Base-by-base conservation (phyloP, 331 rosid species). In the Erythrophleum ivorense region DNA sequence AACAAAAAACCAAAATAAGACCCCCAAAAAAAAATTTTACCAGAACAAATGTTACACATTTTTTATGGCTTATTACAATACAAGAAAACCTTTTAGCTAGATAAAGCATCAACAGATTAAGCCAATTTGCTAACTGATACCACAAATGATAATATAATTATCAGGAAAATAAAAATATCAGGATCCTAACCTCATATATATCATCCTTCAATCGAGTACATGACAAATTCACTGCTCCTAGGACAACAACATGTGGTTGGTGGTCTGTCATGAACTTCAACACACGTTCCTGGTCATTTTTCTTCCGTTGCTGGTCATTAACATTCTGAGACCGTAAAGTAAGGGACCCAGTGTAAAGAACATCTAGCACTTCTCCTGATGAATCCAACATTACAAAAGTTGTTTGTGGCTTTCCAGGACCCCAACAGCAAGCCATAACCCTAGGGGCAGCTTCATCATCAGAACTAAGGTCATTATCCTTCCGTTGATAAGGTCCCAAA, bases 341-440 rank as follows among this genome's bases (percentile, higher is more conserved):
- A 77, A 96, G 98, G 24, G 98, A 91, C 67, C 97, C 92, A 48
- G 97, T 87, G 82, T 94, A 91, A 72, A 93, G 98, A 81, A 96
- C 98, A 83, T 96, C 99, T 53, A 94, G 84, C 80, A 96, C 92
- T 88, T 96, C 99, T 45, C 99, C 99, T 0, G 97, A 88, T 59
- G 99, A 92, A 86, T 96, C 99, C 80, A 96, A 80, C 99, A 96
- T 96, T 16, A 92, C 97, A 88, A 96, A 96, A 82, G 98, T 96
- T 71, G 99, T 96, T 53, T 88, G 93, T 40, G 99, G 98, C 85
- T 96, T 96, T 79, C 98, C 98, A 71, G 98, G 97, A 76, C 99
- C 98, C 97, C 98, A 96, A 83, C 94, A 96, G 87, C 99, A 96
- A 63, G 99, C 98, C 98, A 96, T 92, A 80, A 96, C 99, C 91